Percentiles rank a stretch among this genome's conserved stretches.
Conservation (phyloP, 176 grass and related monocot genomes). For the Saccharum officinarum region DNA sequence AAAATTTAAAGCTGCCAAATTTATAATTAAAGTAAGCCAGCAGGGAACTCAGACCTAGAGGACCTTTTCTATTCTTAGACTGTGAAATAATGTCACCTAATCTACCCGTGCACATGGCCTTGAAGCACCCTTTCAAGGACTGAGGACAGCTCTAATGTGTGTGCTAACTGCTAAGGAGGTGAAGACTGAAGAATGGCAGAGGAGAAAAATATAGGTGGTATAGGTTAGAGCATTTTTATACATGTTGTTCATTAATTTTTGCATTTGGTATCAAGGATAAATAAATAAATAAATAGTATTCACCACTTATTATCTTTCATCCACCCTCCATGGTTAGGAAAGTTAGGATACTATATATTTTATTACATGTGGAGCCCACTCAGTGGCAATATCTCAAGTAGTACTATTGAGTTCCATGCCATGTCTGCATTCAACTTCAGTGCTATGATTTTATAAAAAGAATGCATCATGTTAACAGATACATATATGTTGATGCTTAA, state of each 20-base stretch:
- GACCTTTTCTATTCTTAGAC: conserved; percentile 32
- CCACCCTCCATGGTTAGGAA: background rate
- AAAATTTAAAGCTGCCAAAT: conserved; percentile 50
- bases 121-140: conserved; percentile 24
- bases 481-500: background rate
- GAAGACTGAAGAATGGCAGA: background rate
- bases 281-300: background rate
- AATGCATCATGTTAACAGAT: background rate
- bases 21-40: conserved; percentile 52
- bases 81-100: conserved; percentile 22
- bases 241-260: background rate
- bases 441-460: background rate
- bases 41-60: conserved; percentile 37
- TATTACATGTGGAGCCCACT: background rate
- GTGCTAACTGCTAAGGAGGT: background rate
- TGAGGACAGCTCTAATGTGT: background rate
- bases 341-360: background rate
- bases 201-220: background rate
- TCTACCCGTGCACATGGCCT: conserved; percentile 44
- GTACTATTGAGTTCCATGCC: background rate
- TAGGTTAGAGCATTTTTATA: background rate
- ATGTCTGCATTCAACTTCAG: background rate
- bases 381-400: no score
- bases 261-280: background rate
- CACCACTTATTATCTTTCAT: background rate